phyloP scores from a whole-genome alignment of 2,329 filamentous ascomycete species.

The Fusarium xylarioides region DNA sequence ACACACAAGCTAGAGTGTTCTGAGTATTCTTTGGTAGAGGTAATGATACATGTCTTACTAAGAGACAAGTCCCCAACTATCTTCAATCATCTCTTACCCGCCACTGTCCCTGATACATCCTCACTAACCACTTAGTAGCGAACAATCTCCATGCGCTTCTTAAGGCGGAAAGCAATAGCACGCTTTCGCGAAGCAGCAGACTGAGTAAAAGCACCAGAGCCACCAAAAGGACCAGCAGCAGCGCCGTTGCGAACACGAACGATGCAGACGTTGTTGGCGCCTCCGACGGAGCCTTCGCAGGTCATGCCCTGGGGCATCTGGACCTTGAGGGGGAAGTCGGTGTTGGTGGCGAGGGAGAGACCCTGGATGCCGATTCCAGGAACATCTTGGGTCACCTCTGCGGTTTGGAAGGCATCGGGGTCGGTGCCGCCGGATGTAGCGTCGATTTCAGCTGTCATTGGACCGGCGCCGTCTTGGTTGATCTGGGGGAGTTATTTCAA shows the following conservation, averaged over 20 bases:
- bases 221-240: constrained; percentile 72
- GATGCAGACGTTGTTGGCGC: constrained; percentile 70
- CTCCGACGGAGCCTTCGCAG: constrained; percentile 67
- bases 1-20: accelerated
- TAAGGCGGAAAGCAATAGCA: constrained; percentile 63
- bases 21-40: accelerated
- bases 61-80: accelerated
- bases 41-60: neutral
- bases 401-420: constrained; percentile 65
- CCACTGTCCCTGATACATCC: neutral
- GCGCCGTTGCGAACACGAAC: constrained; percentile 71
- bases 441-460: constrained; percentile 68
- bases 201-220: constrained; percentile 72
- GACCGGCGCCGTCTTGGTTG: constrained; percentile 76
- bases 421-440: constrained; percentile 71
- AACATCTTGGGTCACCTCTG: constrained; percentile 67
- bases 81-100: too few relatives aligned
- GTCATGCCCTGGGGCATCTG: constrained; percentile 75
- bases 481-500: constrained; percentile 52
- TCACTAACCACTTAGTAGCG: neutral
- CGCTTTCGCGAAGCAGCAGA: constrained; percentile 66
- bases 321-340: constrained; percentile 71
- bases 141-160: constrained; percentile 50
- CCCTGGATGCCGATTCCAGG: constrained; percentile 66
- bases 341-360: constrained; percentile 66